Evolutionary conservation across 2,329 filamentous ascomycete genomes (phyloP).

Genomic region (Fusarium mangiferae): DNA sequence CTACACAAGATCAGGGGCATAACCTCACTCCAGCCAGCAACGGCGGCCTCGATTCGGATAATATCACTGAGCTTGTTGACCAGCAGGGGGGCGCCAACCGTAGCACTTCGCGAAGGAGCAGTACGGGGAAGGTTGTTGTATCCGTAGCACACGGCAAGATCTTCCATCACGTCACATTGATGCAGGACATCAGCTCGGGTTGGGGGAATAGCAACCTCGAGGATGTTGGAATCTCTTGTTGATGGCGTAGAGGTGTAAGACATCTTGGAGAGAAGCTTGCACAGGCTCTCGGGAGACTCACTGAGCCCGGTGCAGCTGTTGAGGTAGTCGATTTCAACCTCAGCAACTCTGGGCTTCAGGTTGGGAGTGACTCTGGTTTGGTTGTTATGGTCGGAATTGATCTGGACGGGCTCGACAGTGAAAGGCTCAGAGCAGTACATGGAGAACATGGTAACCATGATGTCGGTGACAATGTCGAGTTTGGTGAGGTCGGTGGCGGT

Average conservation of each 20-base stretch:
- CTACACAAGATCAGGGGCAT: constrained; percentile 97
- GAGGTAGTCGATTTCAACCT: constrained; percentile 91
- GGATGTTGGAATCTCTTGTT: constrained; percentile 71
- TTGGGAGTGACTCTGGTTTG: constrained; percentile 84
- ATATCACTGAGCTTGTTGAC: constrained; percentile 98
- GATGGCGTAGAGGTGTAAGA: constrained; percentile 84
- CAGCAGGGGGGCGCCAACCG: constrained; percentile 84
- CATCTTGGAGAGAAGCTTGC: constrained; percentile 87
- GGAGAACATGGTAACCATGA: constrained; percentile 97
- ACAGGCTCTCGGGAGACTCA: constrained; percentile 79
- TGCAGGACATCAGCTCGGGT: constrained; percentile 95
- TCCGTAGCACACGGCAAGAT: constrained; percentile 94
- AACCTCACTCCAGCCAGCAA: constrained; percentile 96
- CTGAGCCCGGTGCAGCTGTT: constrained; percentile 90
- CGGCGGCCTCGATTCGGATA: constrained; percentile 86
- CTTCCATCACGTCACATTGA: constrained; percentile 98
- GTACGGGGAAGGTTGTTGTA: constrained; percentile 95
- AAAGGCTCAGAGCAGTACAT: constrained; percentile 88
- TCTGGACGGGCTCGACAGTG: constrained; percentile 92
- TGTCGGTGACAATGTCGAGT: constrained; percentile 93
- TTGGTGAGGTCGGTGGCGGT: constrained; percentile 97
- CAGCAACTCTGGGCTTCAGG: constrained; percentile 77
- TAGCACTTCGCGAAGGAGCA: constrained; percentile 86
- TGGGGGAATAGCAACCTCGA: constrained; percentile 85
- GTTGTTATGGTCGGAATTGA: constrained; percentile 90